phyloP scores from a whole-genome alignment of 106 monocot genomes.

The Allium fistulosum region DNA sequence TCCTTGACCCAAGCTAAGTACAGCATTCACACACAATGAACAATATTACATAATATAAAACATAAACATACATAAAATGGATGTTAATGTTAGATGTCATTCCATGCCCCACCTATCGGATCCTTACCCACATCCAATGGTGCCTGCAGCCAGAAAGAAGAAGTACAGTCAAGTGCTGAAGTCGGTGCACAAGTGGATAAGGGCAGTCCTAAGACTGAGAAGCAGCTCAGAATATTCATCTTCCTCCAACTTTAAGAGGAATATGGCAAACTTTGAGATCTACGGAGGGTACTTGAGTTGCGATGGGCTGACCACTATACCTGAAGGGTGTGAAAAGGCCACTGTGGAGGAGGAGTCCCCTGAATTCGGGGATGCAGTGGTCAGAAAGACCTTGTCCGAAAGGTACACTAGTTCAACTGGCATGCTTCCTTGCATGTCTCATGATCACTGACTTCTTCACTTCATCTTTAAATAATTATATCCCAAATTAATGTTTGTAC shows the following conservation, averaged over 20 bases:
- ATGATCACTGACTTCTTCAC: neutral
- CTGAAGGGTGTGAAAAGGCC: conserved; percentile 33
- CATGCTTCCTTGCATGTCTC: neutral
- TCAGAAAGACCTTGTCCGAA: conserved; percentile 28
- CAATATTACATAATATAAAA: no score
- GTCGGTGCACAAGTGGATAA: conserved; percentile 22
- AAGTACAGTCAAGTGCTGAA: conserved; percentile 3
- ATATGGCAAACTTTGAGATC: neutral
- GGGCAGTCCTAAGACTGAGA: conserved; percentile 17
- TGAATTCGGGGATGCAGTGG: conserved; percentile 11
- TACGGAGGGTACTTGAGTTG: conserved; percentile 8
- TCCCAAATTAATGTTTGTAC: no score
- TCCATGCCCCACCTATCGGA: conserved; percentile 25
- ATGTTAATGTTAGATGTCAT: neutral
- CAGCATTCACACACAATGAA: no score
- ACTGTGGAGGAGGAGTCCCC: conserved; percentile 16
- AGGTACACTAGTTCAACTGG: conserved; percentile 16
- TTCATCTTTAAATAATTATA: no score
- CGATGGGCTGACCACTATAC: conserved; percentile 23
- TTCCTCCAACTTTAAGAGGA: neutral
- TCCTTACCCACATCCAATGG: neutral
- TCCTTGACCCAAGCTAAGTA: no score
- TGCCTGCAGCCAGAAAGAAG: conserved; percentile 7
- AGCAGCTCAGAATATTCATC: neutral
- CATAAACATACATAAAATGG: no score